Evolutionary conservation across 106 monocot species (phyloP), one percentile per base, ranked within the genome.

Genomic region (Acanthochlamys bracteata): DNA sequence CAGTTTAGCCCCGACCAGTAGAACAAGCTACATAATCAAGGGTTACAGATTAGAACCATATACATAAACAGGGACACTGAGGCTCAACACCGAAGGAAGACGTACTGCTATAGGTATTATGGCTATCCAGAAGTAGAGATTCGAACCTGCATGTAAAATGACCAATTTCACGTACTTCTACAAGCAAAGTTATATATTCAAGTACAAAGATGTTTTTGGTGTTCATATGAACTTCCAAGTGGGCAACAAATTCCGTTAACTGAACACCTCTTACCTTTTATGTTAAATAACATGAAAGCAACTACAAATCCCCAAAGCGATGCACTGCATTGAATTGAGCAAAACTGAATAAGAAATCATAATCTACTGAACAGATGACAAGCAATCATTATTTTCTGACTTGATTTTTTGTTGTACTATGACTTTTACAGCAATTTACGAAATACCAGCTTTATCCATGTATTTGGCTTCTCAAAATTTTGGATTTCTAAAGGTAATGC

Each of bases 71-170:
- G 43, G 10, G 13, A 43, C 26, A 33, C 17, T 33, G 21, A 61
- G 10, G n/a, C n/a, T n/a, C n/a, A n/a, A n/a, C n/a, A n/a, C n/a
- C n/a, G n/a, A n/a, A n/a, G n/a, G 23, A 73, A 19, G 24, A 77
- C 98, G 85, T 73, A 98, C 98, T 55, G 85, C 42, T 53, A 89
- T 69, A 53, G 98, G 98, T 70, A 98, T 81, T n/a, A 89, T 78
- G 46, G 98, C 91, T 73, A 98, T 92, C 98, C 98, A 98, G 49
- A 92, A 89, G 55, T 98, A 98, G 11, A 98, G 88, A 79, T 98
- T 88, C 21, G 85, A 85, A 52, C 98, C 98, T 98, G 83, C 67
- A 85, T 43, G 10, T 8, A 43, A 43, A 7, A 13, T 8, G 13
- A 43, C 7, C 7, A 13, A 43, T 43, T 8, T 8, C 43, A 43